These are phyloP conservation scores for Circinella umbellata DNA, from an alignment of 371 early-diverging fungal species.

Conservation along the genomic window DNA sequence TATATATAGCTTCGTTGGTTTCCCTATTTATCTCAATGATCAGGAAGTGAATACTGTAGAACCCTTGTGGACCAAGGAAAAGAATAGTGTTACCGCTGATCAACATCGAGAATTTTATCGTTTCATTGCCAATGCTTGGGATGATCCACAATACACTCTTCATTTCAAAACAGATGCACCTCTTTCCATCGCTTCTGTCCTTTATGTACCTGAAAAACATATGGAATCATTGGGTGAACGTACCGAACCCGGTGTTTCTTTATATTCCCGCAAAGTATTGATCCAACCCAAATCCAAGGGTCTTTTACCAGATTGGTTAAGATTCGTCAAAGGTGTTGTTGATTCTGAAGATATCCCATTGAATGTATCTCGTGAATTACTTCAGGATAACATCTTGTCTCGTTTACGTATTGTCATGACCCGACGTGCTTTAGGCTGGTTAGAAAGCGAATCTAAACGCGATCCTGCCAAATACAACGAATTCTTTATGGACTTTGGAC, in stretches of 20 bases:
- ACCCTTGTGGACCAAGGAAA: conserved; percentile 94
- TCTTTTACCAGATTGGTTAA: conserved; percentile 80
- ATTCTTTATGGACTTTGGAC: conserved; percentile 87
- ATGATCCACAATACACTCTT: conserved; percentile 73
- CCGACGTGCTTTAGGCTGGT: conserved; percentile 75
- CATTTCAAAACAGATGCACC: conserved; percentile 84
- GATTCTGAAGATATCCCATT: conserved; percentile 97
- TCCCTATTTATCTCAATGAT: conserved; percentile 88
- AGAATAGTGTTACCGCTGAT: conserved; percentile 78
- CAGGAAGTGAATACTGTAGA: conserved; percentile 86
- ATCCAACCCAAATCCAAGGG: conserved; percentile 78
- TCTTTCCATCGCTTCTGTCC: conserved; percentile 72
- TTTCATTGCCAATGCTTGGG: conserved; percentile 76
- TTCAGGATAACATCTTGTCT: conserved; percentile 89
- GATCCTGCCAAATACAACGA: conserved; percentile 75
- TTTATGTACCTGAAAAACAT: conserved; percentile 75
- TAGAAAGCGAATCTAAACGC: conserved; percentile 73
- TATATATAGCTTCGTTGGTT: conserved; percentile 80
- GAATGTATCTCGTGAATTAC: conserved; percentile 96
- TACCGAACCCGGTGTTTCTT: conserved; percentile 74
- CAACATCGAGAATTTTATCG: conserved; percentile 93
- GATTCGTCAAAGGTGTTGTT: conserved; percentile 90
- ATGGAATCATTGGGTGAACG: conserved; percentile 74
- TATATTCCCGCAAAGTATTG: conserved; percentile 82
- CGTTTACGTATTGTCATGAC: conserved; percentile 73